Percentiles rank a stretch among this genome's conserved stretches.
Evolutionary conservation across 495 filamentous ascomycete genomes (phyloP).

Genomic region (Lasiosphaeria hispida): DNA sequence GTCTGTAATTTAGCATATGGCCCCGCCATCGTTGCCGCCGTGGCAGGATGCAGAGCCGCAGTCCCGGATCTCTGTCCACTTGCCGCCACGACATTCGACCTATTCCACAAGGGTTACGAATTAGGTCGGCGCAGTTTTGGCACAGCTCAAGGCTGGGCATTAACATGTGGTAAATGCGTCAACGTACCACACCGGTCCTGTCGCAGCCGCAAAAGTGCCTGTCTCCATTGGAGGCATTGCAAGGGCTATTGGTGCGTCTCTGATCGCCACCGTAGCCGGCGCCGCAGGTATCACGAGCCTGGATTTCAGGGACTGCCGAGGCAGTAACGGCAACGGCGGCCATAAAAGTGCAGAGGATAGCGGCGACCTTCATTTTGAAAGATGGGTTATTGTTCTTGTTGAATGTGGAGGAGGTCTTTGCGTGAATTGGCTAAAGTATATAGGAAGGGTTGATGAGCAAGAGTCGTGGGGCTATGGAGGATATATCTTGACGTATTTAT

Average conservation of each 20-base stretch:
- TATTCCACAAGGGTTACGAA: neutral
- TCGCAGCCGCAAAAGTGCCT: conserved; percentile 15
- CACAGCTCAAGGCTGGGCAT: neutral
- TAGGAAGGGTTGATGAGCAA: neutral
- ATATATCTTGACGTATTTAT: neutral
- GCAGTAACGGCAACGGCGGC: conserved; percentile 12
- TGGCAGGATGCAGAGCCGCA: conserved; percentile 10
- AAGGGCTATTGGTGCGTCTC: conserved; percentile 16
- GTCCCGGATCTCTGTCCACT: conserved; percentile 13
- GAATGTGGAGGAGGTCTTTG: neutral
- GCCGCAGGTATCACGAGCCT: conserved; percentile 14
- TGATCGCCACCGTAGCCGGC: conserved; percentile 13
- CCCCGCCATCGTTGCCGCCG: conserved; percentile 10
- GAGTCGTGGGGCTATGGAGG: neutral
- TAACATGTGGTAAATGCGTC: neutral
- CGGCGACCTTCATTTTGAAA: conserved; percentile 16
- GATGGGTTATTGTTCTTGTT: neutral
- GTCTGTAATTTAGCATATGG: conserved; percentile 3
- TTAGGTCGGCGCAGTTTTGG: neutral
- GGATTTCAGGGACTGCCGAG: conserved; percentile 5
- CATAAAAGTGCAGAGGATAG: conserved; percentile 12
- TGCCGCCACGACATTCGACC: conserved; percentile 12
- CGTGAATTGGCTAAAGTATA: neutral
- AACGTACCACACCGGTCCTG: conserved; percentile 13
- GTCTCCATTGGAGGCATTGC: conserved; percentile 13